These are phyloP conservation scores for Trypanosoma mega DNA, from an alignment of 208 protist genomes.

Conservation along the genomic window DNA sequence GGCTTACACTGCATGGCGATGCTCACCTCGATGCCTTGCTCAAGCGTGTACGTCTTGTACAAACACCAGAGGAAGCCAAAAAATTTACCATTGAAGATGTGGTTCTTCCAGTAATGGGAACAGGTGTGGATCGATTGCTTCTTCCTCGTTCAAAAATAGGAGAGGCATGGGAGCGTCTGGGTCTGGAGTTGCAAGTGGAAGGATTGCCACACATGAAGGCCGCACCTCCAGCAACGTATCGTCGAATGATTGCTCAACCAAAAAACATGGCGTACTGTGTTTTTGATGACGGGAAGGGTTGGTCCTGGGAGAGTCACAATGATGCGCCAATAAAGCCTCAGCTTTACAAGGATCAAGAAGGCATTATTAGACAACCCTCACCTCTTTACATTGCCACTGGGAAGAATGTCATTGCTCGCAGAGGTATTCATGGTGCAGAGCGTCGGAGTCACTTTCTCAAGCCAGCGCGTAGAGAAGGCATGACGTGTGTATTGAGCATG, in stretches of 20 bases:
- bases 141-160: slow-evolving; percentile 27
- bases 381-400: slow-evolving; percentile 42
- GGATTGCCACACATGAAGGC: slow-evolving; percentile 51
- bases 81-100: slow-evolving; percentile 53
- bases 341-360: slow-evolving; percentile 74
- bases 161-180: slow-evolving; percentile 34
- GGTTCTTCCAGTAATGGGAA: slow-evolving; percentile 66
- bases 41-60: slow-evolving; percentile 27
- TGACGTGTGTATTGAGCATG: slow-evolving; percentile 66
- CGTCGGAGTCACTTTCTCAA: slow-evolving; percentile 69
- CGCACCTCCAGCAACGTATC: slow-evolving; percentile 52
- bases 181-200: slow-evolving; percentile 53
- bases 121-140: slow-evolving; percentile 16
- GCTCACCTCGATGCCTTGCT: slow-evolving; percentile 7
- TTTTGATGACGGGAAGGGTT: slow-evolving; percentile 62
- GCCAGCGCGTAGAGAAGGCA: slow-evolving; percentile 59
- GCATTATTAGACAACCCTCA: slow-evolving; percentile 61
- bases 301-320: slow-evolving; percentile 60
- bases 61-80: slow-evolving; percentile 39
- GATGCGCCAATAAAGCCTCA: slow-evolving; percentile 32
- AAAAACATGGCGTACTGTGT: slow-evolving; percentile 47
- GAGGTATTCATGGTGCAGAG: slow-evolving; percentile 58
- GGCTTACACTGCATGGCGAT: slow-evolving; percentile 27
- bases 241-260: slow-evolving; percentile 48
- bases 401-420: slow-evolving; percentile 63